phyloP scores from a whole-genome alignment of 2,329 filamentous ascomycete species.

The Coccinonectria pachysandricola region DNA sequence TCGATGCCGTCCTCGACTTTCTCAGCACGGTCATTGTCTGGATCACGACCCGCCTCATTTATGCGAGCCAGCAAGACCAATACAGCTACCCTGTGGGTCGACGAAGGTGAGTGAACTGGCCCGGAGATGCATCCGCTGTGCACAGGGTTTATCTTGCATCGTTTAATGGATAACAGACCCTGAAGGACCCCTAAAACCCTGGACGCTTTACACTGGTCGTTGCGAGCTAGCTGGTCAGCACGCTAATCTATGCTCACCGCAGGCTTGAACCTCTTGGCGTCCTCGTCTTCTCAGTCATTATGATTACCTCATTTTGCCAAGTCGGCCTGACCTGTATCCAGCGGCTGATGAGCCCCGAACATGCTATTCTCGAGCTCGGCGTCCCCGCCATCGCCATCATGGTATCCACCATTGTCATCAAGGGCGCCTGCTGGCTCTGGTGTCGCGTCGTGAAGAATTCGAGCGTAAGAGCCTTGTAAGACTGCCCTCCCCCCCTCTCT shows the following conservation, averaged over 20 bases:
- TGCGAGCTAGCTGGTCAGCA: neutral
- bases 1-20: conserved; percentile 73
- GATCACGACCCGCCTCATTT: conserved; percentile 64
- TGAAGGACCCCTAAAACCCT: no score
- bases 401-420: conserved; percentile 70
- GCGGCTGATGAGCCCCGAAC: conserved; percentile 50
- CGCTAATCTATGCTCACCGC: conserved; percentile 10
- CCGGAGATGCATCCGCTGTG: no score
- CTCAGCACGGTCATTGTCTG: conserved; percentile 73
- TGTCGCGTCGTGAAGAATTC: conserved; percentile 79
- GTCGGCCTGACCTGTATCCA: conserved; percentile 62
- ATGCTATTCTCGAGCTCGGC: conserved; percentile 61
- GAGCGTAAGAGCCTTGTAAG: conserved; percentile 66
- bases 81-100: conserved; percentile 72
- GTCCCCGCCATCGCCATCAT: conserved; percentile 69
- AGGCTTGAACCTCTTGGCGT: conserved; percentile 72
- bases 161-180: neutral
- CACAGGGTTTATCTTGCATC: no score
- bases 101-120: conserved; percentile 41
- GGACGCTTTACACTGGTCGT: conserved; percentile 1
- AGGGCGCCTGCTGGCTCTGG: conserved; percentile 77
- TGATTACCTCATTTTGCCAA: conserved; percentile 77
- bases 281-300: conserved; percentile 72
- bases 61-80: conserved; percentile 53
- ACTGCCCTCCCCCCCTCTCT: conserved; percentile 9